phyloP scores from a whole-genome alignment of 495 filamentous ascomycete species.

The Delitschia confertaspora region DNA sequence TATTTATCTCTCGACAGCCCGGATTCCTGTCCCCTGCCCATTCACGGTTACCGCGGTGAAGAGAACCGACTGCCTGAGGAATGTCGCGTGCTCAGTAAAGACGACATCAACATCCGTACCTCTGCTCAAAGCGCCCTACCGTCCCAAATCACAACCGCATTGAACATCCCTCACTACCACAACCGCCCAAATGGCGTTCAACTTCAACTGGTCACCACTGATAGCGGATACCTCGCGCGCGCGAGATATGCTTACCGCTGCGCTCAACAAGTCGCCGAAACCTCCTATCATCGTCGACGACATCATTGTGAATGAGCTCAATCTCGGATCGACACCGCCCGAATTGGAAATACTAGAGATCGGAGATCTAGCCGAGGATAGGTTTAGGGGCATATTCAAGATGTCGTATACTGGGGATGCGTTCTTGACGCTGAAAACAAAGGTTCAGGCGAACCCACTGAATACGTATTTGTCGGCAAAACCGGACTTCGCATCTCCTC shows the following conservation, averaged over 20 bases:
- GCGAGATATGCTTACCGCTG: slow-evolving; percentile 85
- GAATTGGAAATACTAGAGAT: slow-evolving; percentile 95
- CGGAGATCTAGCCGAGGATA: slow-evolving; percentile 90
- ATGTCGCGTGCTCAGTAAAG: no score
- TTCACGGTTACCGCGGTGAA: no score
- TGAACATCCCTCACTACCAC: background rate
- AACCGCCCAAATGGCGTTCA: slow-evolving; percentile 73
- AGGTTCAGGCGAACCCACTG: slow-evolving; percentile 94
- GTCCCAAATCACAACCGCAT: no score
- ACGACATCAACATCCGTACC: no score
- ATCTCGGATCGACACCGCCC: slow-evolving; percentile 83
- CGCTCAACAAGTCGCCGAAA: slow-evolving; percentile 95
- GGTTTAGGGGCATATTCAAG: slow-evolving; percentile 96
- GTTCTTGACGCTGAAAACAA: slow-evolving; percentile 84
- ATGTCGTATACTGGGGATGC: slow-evolving; percentile 97
- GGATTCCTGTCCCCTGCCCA: no score
- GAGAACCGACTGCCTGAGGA: no score
- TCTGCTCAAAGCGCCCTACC: no score
- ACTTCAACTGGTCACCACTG: slow-evolving; percentile 99
- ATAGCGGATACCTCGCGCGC: slow-evolving; percentile 87
- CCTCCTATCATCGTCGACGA: slow-evolving; percentile 99
- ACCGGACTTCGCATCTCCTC: slow-evolving; percentile 82
- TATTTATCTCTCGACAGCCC: no score
- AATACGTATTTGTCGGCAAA: slow-evolving; percentile 91
- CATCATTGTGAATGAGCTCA: slow-evolving; percentile 95